Percentiles rank a stretch among this genome's conserved stretches.
These are phyloP conservation scores for Venturia aucupariae DNA, from an alignment of 2,329 filamentous ascomycete genomes.

Conservation along the genomic window DNA sequence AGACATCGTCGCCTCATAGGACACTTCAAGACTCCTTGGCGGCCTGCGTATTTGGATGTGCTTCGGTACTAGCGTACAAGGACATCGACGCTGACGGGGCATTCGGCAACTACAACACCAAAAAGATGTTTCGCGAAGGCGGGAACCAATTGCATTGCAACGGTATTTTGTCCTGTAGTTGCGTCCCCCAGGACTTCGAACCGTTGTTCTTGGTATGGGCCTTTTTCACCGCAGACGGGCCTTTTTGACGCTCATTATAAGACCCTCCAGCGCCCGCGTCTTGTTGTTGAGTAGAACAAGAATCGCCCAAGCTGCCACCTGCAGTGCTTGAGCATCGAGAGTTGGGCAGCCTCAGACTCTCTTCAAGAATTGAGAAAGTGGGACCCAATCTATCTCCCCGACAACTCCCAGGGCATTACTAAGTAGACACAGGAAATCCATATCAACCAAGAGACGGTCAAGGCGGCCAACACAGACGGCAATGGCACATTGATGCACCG, in stretches of 20 bases:
- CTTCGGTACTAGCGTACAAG: not conserved
- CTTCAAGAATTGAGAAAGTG: not conserved
- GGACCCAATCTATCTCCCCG: not conserved
- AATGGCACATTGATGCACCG: not conserved
- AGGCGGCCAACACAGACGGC: not conserved
- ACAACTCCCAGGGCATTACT: not conserved
- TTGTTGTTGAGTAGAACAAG: not conserved
- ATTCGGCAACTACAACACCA: not conserved
- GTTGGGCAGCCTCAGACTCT: not conserved
- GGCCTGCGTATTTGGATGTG: not conserved
- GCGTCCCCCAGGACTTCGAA: not conserved
- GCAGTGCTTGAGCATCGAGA: not conserved
- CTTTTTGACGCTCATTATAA: not conserved
- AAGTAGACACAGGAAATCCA: constrained; percentile 5
- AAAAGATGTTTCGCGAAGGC: not conserved
- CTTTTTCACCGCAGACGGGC: not conserved
- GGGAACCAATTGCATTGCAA: not conserved
- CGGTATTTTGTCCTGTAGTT: not conserved
- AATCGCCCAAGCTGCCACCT: not conserved
- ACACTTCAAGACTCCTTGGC: too few species aligned
- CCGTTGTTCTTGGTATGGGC: constrained; percentile 8
- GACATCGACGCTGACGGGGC: not conserved
- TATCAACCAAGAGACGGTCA: not conserved
- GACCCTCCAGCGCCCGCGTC: not conserved
- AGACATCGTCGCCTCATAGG: too few species aligned